Base-by-base conservation (phyloP, 140 eudicot species). In the Oenanthe javanica region DNA sequence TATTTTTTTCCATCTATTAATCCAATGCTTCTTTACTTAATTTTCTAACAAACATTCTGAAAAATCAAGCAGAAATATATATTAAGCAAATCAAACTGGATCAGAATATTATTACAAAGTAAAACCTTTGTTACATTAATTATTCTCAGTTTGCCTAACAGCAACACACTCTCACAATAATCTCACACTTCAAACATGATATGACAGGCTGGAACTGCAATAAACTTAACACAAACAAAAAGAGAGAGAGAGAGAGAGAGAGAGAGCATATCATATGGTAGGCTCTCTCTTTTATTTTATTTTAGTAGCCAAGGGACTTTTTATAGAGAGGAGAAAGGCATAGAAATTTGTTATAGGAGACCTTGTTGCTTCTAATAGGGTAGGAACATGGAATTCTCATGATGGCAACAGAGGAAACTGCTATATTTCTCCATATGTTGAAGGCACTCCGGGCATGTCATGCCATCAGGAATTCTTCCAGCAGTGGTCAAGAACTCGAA, bases 361-460 rank as follows among this genome's bases (percentile, higher is more conserved):
- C 19, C 73, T 11, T 40, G 50, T 75, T 49, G 0, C 12, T 3
- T 75, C 55, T 18, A 48, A 25, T 75, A 23, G 79, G 79, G 79
- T 14, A 15, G 21, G 5, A n/a, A 3, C 45, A 13, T 2, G 1
- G 21, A 85, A 23, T 80, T 83, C 71, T 86, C 87, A n/a, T 86
- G 90, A 77, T 91, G 96, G 87, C 96, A 91, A 81, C 96, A 91
- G 31, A 77, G 80, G 82, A 87, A 91, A 23, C 91, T 85, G 79
- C 71, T 84, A 66, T 80, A 80, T 66, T 88, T 89, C 76, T 89
- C 91, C 96, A 91, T 91, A 55, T 50, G 10, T 0, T 89, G 85
- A 10, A 76, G 88, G 63, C 96, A 91, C 83, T 91, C 96, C 5
- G 96, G 93, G 87, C 96, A 91, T 51, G 84, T 84, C 93, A 91